phyloP scores from a whole-genome alignment of 768 basidiomycete genomes.

The Leucosporidium scottii region DNA sequence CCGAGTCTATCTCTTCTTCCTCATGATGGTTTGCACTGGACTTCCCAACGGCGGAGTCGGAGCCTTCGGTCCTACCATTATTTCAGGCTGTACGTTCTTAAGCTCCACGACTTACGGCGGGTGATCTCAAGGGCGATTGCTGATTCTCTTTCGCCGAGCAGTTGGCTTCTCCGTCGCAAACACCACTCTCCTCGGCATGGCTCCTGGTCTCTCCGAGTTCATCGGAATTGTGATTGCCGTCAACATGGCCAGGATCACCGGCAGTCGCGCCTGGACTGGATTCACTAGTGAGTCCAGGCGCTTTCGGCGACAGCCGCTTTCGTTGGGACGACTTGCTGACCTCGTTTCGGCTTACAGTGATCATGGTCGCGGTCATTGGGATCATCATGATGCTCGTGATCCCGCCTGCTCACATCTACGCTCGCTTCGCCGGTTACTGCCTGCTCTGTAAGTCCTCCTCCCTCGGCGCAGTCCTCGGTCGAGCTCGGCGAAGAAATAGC shows the following conservation, averaged over 20 bases:
- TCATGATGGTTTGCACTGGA: conserved; percentile 22
- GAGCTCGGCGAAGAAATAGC: no score
- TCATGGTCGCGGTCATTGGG: conserved; percentile 16
- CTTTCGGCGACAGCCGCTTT: no score
- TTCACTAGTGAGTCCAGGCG: neutral
- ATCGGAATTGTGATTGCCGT: conserved; percentile 16
- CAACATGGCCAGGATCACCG: neutral
- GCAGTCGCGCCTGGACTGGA: conserved; percentile 14
- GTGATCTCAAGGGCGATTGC: no score
- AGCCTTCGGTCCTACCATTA: conserved; percentile 28
- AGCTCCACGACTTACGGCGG: no score
- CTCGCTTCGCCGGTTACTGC: conserved; percentile 25
- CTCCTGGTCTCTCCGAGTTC: conserved; percentile 10
- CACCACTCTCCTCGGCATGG: conserved; percentile 20
- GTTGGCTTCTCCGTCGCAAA: conserved; percentile 19
- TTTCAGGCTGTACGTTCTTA: neutral
- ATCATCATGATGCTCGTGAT: conserved; percentile 22
- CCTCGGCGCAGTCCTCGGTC: no score
- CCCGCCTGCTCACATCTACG: neutral
- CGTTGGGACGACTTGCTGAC: no score
- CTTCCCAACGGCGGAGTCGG: conserved; percentile 27
- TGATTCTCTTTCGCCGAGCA: no score
- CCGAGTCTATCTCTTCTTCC: conserved; percentile 26
- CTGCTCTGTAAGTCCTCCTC: conserved; percentile 7
- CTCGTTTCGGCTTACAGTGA: no score